Evolutionary conservation across 768 basidiomycete species (phyloP).

Genomic region (Saitozyma sp.): DNA sequence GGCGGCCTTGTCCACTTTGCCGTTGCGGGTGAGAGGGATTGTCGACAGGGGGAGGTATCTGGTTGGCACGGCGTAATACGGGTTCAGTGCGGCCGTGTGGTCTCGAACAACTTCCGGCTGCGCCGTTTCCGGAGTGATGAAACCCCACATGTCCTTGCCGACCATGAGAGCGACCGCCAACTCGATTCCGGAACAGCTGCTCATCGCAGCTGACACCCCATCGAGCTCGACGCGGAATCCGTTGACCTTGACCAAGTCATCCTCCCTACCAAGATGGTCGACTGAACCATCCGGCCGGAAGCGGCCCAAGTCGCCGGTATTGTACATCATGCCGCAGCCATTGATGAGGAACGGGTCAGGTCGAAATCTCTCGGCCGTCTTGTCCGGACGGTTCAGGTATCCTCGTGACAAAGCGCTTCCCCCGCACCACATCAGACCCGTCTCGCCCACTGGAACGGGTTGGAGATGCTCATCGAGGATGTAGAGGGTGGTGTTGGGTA

Average conservation of each 20-base stretch:
- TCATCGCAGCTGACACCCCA: slow-evolving; percentile 64
- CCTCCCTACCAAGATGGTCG: slow-evolving; percentile 63
- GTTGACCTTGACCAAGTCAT: slow-evolving; percentile 68
- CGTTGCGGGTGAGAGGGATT: slow-evolving; percentile 63
- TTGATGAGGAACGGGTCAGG: slow-evolving; percentile 59
- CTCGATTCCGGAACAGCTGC: slow-evolving; percentile 58
- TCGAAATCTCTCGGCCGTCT: slow-evolving; percentile 60
- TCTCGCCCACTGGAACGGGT: slow-evolving; percentile 50
- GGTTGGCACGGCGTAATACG: slow-evolving; percentile 64
- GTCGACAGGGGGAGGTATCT: slow-evolving; percentile 56
- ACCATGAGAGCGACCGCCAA: slow-evolving; percentile 61
- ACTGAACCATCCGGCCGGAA: slow-evolving; percentile 61
- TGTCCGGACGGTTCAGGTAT: slow-evolving; percentile 62
- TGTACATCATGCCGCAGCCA: slow-evolving; percentile 60
- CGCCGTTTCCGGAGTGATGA: slow-evolving; percentile 56
- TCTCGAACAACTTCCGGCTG: slow-evolving; percentile 55
- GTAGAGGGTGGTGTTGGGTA: slow-evolving; percentile 59
- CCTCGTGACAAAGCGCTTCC: slow-evolving; percentile 63
- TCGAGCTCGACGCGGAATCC: slow-evolving; percentile 67
- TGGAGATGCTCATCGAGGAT: slow-evolving; percentile 46
- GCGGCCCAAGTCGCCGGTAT: slow-evolving; percentile 64
- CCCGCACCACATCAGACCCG: slow-evolving; percentile 65
- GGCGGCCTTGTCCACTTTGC: slow-evolving; percentile 45
- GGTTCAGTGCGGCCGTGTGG: slow-evolving; percentile 59
- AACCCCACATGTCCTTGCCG: slow-evolving; percentile 62